These are phyloP conservation scores for Penicillium thymicola DNA, from an alignment of 2,329 filamentous ascomycete species.

Conservation along the genomic window DNA sequence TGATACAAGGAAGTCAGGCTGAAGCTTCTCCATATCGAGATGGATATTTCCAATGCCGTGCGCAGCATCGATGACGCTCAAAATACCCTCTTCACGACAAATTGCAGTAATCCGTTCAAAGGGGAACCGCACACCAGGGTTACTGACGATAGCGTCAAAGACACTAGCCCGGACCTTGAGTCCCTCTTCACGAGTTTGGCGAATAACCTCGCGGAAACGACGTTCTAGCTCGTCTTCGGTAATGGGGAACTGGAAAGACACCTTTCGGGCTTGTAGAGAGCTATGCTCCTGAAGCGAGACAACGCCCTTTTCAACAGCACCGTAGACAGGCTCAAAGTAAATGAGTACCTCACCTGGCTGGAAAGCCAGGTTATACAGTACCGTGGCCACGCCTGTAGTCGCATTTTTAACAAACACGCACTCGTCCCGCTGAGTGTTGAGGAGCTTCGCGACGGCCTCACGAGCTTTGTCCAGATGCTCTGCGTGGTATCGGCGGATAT, in stretches of 20 bases:
- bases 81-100: constrained; percentile 64
- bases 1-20: constrained; percentile 81
- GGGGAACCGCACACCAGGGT: constrained; percentile 76
- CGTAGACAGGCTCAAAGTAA: constrained; percentile 76
- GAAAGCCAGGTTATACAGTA: constrained; percentile 73
- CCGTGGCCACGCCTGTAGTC: constrained; percentile 66
- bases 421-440: constrained; percentile 64
- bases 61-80: constrained; percentile 78
- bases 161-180: constrained; percentile 65
- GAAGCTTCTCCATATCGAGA: constrained; percentile 62
- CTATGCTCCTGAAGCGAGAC: constrained; percentile 69
- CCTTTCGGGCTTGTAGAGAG: constrained; percentile 48
- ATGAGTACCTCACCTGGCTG: constrained; percentile 67
- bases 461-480: constrained; percentile 63
- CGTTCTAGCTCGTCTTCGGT: constrained; percentile 64
- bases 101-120: constrained; percentile 64
- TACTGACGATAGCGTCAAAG: constrained; percentile 76
- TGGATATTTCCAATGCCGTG: constrained; percentile 78
- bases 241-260: constrained; percentile 66
- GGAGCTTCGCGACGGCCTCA: constrained; percentile 59
- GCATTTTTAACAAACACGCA: constrained; percentile 80
- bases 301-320: constrained; percentile 70
- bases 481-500: constrained; percentile 68
- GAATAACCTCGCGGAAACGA: constrained; percentile 60
- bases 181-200: constrained; percentile 52